A percentile compares a stretch with the other conserved stretches of the same genome.
Evolutionary conservation across 2,329 filamentous ascomycete species (phyloP).

Genomic region (Mycosphaerella sp.): DNA sequence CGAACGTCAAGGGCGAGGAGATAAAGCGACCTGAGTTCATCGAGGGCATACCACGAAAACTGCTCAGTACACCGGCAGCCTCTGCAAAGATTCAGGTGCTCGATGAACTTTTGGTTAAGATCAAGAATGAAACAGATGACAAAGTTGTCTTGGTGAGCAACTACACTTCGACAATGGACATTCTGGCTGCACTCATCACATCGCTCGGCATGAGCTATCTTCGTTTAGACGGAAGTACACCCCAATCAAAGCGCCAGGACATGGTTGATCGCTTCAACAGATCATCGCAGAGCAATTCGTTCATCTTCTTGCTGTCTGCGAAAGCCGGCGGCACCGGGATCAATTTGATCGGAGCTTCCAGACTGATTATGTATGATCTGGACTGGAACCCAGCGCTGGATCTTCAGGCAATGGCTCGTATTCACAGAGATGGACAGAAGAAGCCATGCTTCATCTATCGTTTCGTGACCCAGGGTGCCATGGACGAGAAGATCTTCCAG

Average conservation of each 20-base stretch:
- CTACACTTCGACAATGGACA: constrained; percentile 64
- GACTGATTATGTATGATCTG: constrained; percentile 64
- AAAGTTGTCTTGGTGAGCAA: constrained; percentile 72
- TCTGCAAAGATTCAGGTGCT: constrained; percentile 63
- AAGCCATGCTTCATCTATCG: constrained; percentile 62
- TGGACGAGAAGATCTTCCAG: constrained; percentile 72
- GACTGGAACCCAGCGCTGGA: constrained; percentile 73
- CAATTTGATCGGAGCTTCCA: constrained; percentile 64
- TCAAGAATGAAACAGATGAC: constrained; percentile 56
- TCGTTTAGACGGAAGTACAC: constrained; percentile 63
- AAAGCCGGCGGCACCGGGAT: constrained; percentile 65
- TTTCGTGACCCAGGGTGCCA: constrained; percentile 58
- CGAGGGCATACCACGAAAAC: constrained; percentile 46
- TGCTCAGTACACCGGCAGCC: constrained; percentile 51
- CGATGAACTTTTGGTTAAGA: constrained; percentile 56
- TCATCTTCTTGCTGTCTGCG: constrained; percentile 65
- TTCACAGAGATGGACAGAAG: constrained; percentile 67
- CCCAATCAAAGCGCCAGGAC: constrained; percentile 56
- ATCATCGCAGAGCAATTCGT: constrained; percentile 48
- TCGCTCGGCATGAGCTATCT: constrained; percentile 56
- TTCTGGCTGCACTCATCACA: constrained; percentile 56
- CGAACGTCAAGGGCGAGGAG: constrained; percentile 38
- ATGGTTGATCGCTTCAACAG: constrained; percentile 66
- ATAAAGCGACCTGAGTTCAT: constrained; percentile 26
- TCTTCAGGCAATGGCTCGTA: constrained; percentile 67